These are phyloP conservation scores for Prunus davidiana DNA, from an alignment of 306 rosid genomes.

Conservation along the genomic window DNA sequence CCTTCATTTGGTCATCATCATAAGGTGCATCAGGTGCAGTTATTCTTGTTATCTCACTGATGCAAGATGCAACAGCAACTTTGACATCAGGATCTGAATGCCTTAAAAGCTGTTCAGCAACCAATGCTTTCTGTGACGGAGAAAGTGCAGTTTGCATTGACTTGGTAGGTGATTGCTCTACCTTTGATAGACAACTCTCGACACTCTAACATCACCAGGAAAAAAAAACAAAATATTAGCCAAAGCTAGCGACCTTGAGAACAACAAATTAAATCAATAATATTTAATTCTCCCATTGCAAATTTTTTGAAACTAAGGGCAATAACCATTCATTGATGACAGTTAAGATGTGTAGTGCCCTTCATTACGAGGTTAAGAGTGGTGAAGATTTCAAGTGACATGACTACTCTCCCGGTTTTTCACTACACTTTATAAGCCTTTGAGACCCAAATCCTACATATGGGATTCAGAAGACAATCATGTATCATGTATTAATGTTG, in stretches of 20 bases:
- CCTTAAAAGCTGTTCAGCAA: slow-evolving; percentile 49
- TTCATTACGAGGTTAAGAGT: background rate
- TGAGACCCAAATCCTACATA: background rate
- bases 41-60: slow-evolving; percentile 90
- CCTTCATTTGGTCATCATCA: slow-evolving; percentile 94
- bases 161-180: slow-evolving; percentile 75
- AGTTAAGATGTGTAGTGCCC: background rate
- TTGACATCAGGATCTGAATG: slow-evolving; percentile 75
- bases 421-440: background rate
- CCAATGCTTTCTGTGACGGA: slow-evolving; percentile 68
- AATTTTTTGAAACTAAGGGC: no score
- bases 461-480: background rate
- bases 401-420: background rate
- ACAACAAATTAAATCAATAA: background rate
- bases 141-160: slow-evolving; percentile 77
- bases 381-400: background rate
- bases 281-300: background rate
- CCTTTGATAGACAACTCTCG: slow-evolving; percentile 57
- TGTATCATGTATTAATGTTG: background rate
- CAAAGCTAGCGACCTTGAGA: background rate
- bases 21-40: slow-evolving; percentile 97
- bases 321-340: background rate
- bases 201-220: slow-evolving; percentile 47
- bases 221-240: slow-evolving; percentile 3
- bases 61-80: slow-evolving; percentile 86